phyloP scores from a whole-genome alignment of 2,329 filamentous ascomycete genomes.

The Exophiala sp. region DNA sequence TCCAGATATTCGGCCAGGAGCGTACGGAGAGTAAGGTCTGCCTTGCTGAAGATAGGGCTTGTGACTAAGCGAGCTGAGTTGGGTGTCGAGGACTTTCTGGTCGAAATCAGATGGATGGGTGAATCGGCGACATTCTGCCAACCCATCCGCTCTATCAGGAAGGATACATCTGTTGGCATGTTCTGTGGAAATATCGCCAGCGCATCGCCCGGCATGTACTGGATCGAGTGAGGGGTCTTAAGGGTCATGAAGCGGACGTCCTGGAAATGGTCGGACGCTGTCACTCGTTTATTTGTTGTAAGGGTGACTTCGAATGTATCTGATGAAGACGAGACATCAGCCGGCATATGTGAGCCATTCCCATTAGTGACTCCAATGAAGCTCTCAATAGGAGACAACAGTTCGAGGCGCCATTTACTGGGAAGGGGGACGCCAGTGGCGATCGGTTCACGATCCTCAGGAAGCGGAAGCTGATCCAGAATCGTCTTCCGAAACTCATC shows the following conservation, averaged over 20 bases:
- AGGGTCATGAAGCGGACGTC: constrained; percentile 82
- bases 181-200: constrained; percentile 85
- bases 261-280: constrained; percentile 78
- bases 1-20: constrained; percentile 82
- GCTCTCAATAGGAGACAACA: not conserved
- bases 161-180: constrained; percentile 73
- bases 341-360: constrained; percentile 23
- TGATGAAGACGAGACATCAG: constrained; percentile 56
- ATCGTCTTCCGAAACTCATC: constrained; percentile 64
- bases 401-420: constrained; percentile 16
- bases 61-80: constrained; percentile 37
- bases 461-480: constrained; percentile 65
- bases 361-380: constrained; percentile 6
- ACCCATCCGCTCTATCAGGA: constrained; percentile 71
- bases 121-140: constrained; percentile 73
- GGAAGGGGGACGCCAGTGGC: constrained; percentile 20
- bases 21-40: constrained; percentile 61
- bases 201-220: constrained; percentile 71
- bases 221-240: constrained; percentile 40
- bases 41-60: constrained; percentile 27
- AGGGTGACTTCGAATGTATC: constrained; percentile 58
- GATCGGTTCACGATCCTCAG: constrained; percentile 51
- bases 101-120: constrained; percentile 44
- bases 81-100: constrained; percentile 24
- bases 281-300: constrained; percentile 66